Base-by-base conservation (phyloP, 768 basidiomycete species). In the Kwoniella newhampshirensis region DNA sequence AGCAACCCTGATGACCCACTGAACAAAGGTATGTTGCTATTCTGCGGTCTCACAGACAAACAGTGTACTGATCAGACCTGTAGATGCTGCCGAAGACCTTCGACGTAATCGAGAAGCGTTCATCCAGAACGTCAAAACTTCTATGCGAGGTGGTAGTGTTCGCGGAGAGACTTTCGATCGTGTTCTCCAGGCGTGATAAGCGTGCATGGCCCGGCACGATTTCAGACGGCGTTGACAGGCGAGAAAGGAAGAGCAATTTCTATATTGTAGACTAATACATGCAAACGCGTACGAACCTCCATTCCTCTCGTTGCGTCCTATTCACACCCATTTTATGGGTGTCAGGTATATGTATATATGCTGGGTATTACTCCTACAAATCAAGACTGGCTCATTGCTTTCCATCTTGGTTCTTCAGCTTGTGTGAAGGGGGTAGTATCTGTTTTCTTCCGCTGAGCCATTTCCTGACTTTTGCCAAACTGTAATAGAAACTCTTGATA, bases 1-100 rank as follows among this genome's bases (percentile, higher is more conserved):
- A 76, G 75, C 17, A 99, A 99, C 69, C 89, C 96, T 36, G 94
- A 98, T 68, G 96, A 99, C 78, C 96, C 96, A 15, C 75, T 99
- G 71, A 99, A 99, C 82, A 99, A 98, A 79, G 94, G 94, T 90
- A 60, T 43, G 85, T 58, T 9, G 17, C 49, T 17, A 11, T 13
- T 46, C n/a, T 7, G 8, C 40, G 21, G 17, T 43, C 26, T 27
- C 12, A 23, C 39, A 25, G 21, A n/a, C 48, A 23, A 18, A 11
- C 20, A 43, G 51, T 28, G 11, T 48, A 20, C 51, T 45, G 41
- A 26, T 21, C n/a, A 23, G 13, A 18, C 40, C 4, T 48, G n/a
- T 81, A 99, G 96, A 97, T 77, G 96, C 96, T 13, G 96, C 96
- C 18, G 84, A 89, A 75, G 94, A 98, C 75, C 83, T 99, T 76